Conservation (phyloP, 2,329 filamentous ascomycete species). For the Cucurbitaria berberidis region DNA sequence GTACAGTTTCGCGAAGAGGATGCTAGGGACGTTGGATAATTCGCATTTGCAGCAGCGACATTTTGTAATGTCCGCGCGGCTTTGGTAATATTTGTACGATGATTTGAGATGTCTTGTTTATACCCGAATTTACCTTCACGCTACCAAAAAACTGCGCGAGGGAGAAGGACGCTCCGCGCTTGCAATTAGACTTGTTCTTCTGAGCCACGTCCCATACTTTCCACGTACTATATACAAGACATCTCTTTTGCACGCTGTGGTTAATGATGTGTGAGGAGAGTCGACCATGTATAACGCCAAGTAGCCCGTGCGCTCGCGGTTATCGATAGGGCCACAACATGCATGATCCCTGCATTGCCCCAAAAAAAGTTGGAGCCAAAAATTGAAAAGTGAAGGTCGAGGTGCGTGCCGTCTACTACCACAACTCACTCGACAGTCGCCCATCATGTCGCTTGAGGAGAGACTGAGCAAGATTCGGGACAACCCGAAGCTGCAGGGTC, state of each 20-base stretch:
- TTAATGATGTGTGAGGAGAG: no score
- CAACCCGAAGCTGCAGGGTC: constrained; percentile 89
- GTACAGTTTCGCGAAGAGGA: background rate
- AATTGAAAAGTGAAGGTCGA: constrained; percentile 8
- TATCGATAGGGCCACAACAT: constrained; percentile 22
- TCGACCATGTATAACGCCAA: no score
- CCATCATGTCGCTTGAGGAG: constrained; percentile 72
- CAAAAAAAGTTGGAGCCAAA: constrained; percentile 23
- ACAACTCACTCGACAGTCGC: constrained; percentile 23
- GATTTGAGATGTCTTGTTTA: constrained; percentile 15
- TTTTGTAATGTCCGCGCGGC: background rate
- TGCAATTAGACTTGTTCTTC: background rate
- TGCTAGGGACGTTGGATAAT: background rate
- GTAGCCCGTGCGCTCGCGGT: constrained; percentile 11
- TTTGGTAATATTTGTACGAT: constrained; percentile 7
- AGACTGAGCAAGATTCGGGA: constrained; percentile 96
- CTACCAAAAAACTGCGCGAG: background rate
- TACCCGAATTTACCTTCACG: constrained; percentile 8
- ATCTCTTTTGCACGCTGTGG: no score
- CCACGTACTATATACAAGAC: background rate
- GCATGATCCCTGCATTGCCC: constrained; percentile 16
- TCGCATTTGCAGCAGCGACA: background rate
- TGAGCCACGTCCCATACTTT: background rate
- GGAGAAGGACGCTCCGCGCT: background rate
- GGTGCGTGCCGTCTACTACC: no score